Evolutionary conservation across 352 stramenopile species (phyloP).

Genomic region (Phytophthora rubi): DNA sequence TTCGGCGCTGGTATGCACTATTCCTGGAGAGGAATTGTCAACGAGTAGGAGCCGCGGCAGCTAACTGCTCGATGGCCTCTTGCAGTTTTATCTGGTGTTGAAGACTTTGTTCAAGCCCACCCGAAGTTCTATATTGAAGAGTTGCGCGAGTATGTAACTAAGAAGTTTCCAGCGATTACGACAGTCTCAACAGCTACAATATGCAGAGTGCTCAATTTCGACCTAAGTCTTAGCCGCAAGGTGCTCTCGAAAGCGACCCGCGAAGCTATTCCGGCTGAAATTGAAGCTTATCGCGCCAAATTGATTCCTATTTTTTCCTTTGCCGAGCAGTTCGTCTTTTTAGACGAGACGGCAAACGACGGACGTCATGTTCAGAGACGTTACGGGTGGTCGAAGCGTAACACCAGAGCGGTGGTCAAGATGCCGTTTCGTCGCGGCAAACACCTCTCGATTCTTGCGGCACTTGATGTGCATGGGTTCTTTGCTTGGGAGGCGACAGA

Average conservation of each 20-base stretch:
- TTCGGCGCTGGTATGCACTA: conserved; percentile 8
- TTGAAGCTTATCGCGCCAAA: not conserved
- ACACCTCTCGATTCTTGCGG: not conserved
- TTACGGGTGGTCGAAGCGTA: not conserved
- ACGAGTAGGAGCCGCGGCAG: not conserved
- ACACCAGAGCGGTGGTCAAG: not conserved
- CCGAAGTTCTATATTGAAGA: conserved; percentile 18
- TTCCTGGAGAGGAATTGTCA: conserved; percentile 1
- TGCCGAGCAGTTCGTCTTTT: not conserved
- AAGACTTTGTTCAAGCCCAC: not conserved
- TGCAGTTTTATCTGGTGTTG: not conserved
- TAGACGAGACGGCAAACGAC: not conserved
- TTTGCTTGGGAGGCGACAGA: not conserved
- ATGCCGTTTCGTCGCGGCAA: not conserved
- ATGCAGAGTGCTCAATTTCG: no score
- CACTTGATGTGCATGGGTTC: not conserved
- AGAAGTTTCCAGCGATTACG: no score
- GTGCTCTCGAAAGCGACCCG: conserved; percentile 7
- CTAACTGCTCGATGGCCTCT: not conserved
- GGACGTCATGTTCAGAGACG: not conserved
- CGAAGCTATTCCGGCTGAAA: conserved; percentile 4
- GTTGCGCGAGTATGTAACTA: not conserved
- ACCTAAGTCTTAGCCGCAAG: conserved; percentile 8
- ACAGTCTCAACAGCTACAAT: no score
- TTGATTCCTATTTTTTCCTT: not conserved